These are phyloP conservation scores for Fusarium sp. DNA, from an alignment of 2,329 filamentous ascomycete species.

Conservation along the genomic window DNA sequence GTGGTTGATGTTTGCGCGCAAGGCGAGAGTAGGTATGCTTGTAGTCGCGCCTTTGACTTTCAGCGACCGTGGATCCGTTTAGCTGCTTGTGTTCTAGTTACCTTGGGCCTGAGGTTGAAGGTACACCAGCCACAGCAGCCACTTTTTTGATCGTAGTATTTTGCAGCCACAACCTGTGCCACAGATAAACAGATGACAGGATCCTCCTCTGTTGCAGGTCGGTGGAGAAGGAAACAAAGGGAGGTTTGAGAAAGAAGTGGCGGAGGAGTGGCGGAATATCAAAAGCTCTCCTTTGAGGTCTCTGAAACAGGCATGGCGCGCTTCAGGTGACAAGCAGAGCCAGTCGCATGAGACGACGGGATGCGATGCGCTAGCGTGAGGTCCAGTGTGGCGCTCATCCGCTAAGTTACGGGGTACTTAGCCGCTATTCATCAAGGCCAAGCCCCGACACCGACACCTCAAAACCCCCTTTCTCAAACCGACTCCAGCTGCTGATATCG, in stretches of 20 bases:
- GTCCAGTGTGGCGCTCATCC: conserved; percentile 30
- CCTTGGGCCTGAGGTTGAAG: conserved; percentile 16
- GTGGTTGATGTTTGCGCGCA: conserved; percentile 21
- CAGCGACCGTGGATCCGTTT: conserved; percentile 2
- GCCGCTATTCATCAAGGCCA: conserved; percentile 35
- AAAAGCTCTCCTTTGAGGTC: conserved; percentile 1
- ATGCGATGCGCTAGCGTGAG: conserved; percentile 26
- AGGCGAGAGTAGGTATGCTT: conserved; percentile 8
- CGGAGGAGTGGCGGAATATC: conserved; percentile 1
- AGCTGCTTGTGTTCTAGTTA: conserved; percentile 16
- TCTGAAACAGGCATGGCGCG: conserved; percentile 38
- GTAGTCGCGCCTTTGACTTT: conserved; percentile 13
- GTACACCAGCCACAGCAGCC: conserved; percentile 9
- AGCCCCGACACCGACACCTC: conserved; percentile 40
- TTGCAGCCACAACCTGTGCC: background rate
- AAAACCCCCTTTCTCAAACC: conserved; percentile 45
- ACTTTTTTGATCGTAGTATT: background rate
- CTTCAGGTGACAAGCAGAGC: conserved; percentile 41
- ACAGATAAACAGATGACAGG: background rate
- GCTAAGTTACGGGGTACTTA: conserved; percentile 41
- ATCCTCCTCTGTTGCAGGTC: conserved; percentile 18
- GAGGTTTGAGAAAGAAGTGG: conserved; percentile 7
- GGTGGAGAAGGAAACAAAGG: conserved; percentile 23
- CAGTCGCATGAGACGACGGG: conserved; percentile 22
- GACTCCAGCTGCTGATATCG: conserved; percentile 33